A percentile compares a stretch with the other conserved stretches of the same genome.
Evolutionary conservation across 306 rosid genomes (phyloP).

Genomic region (Quercus bicolor): DNA sequence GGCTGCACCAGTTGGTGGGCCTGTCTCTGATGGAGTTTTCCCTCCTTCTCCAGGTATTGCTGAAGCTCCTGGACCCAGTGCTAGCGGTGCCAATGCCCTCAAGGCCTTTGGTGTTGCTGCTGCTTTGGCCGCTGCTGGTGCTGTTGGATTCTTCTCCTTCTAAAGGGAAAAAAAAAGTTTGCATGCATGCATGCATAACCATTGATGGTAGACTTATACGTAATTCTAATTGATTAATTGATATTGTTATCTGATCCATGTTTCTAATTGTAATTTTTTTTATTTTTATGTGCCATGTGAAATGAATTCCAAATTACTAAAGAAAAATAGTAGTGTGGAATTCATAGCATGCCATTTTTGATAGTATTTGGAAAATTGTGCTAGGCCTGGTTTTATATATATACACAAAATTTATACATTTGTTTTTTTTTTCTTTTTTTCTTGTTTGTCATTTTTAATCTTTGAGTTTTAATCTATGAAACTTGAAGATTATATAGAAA

Average conservation of each 20-base stretch:
- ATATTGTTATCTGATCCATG: neutral
- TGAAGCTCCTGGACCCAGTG: neutral
- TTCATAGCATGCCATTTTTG: neutral
- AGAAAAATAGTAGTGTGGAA: neutral
- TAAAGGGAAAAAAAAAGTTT: neutral
- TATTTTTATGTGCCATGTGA: neutral
- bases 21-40: constrained; percentile 34
- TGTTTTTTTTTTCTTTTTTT: neutral
- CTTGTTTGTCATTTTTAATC: neutral
- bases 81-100: constrained; percentile 15
- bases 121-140: constrained; percentile 16
- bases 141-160: constrained; percentile 32
- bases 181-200: neutral
- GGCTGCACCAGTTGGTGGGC: constrained; percentile 46
- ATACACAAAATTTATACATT: neutral
- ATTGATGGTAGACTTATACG: neutral
- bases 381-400: neutral
- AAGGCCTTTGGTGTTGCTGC: constrained; percentile 27
- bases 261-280: neutral
- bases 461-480: neutral
- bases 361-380: neutral
- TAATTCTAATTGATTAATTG: neutral
- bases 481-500: neutral
- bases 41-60: neutral
- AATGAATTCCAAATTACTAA: neutral